Evolutionary conservation across 129 eudicot species (phyloP).

Genomic region (Artemisia tridentata): DNA sequence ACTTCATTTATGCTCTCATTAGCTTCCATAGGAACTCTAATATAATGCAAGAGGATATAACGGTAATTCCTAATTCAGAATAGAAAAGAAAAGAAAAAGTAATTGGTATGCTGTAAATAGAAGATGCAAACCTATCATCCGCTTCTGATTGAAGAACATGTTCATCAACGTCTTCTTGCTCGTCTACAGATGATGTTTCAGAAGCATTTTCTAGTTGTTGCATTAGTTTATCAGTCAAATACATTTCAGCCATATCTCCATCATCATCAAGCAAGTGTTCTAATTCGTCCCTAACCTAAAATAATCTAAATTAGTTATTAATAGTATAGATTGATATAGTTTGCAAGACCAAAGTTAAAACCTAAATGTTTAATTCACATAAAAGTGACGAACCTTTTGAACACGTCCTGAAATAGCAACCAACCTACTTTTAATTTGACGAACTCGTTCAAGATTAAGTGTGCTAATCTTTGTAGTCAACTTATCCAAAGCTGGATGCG

Average conservation of each 20-base stretch:
- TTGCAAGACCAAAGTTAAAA: neutral
- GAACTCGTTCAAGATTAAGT: constrained; percentile 85
- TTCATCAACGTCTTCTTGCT: constrained; percentile 55
- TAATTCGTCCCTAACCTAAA: constrained; percentile 72
- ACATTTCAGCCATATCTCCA: constrained; percentile 99
- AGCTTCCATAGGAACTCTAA: constrained; percentile 23
- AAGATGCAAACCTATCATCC: constrained; percentile 44
- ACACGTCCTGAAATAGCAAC: constrained; percentile 94
- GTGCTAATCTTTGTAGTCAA: constrained; percentile 88
- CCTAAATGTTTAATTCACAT: neutral
- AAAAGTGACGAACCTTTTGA: constrained; percentile 55
- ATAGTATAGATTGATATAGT: constrained; percentile 6
- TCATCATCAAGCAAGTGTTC: constrained; percentile 93
- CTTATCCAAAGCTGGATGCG: constrained; percentile 97
- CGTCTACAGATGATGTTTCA: constrained; percentile 41
- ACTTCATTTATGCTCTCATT: constrained; percentile 41
- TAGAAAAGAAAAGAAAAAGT: neutral
- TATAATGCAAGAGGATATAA: neutral
- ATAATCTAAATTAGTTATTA: constrained; percentile 13
- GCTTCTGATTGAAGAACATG: constrained; percentile 38
- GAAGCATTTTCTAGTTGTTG: constrained; percentile 56
- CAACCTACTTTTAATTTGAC: constrained; percentile 86
- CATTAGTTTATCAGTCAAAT: constrained; percentile 72
- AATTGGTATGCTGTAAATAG: neutral
- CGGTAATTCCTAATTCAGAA: neutral